Base-by-base conservation (phyloP, 169 alveolate species). In the Plasmodium ovale region DNA sequence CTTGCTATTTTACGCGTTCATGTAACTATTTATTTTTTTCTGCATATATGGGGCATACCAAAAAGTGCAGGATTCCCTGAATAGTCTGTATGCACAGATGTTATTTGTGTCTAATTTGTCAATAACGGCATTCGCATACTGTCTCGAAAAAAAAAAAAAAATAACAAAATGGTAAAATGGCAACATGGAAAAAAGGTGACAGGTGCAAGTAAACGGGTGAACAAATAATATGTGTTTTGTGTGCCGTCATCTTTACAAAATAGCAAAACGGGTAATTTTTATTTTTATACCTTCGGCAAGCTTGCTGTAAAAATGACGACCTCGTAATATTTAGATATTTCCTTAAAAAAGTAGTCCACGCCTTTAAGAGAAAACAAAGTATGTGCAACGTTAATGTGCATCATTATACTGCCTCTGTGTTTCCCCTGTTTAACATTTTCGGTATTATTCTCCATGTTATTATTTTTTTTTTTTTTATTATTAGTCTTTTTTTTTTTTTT, bases 41-140 rank as follows among this genome's bases (percentile, higher is more conserved):
- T 53, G 31, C 70, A 19, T 23, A 25, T 21, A 14, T 25, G 35
- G 16, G 2, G 37, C 56, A 74, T 70, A 87, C 92, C 79, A 67
- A 51, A 60, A 73, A 25, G 96, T 88, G 73, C 97, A 95, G 58
- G 94, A 93, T 39, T 94, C 95, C 87, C 97, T 89, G 74, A 93
- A 95, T 69, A 95, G 72, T 58, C 97, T 72, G 42, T 72, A 92
- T 1, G 97, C 88, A 37, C 96, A 94, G 44, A 73, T 82, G 62
- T 87, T 64, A 59, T 84, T 68, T 62, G 92, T 90, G 68, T 93
- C 96, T 31, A 95, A 79, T 21, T 71, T 77, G 91, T 95, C 95
- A 64, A 95, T 71, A 56, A 95, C 93, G 3, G 96, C 96, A 62
- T 95, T 95, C n/a, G 97, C 97, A 92, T 95, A 95, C 93, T 90